These are phyloP conservation scores for Sodiomyces alkalinus DNA, from an alignment of 2,329 filamentous ascomycete species.

Conservation along the genomic window DNA sequence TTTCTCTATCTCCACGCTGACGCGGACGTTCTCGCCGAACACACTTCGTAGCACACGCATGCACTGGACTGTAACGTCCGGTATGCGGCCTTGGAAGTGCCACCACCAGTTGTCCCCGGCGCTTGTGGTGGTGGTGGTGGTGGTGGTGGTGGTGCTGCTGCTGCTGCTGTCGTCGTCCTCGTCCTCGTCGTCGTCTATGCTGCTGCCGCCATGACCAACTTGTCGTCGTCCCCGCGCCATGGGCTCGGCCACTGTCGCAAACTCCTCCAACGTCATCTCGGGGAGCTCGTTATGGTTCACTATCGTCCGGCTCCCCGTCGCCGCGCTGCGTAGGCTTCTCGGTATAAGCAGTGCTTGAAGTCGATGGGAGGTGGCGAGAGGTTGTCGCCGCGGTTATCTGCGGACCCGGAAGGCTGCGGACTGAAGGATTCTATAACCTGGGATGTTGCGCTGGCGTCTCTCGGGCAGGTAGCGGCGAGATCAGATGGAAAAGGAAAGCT, in stretches of 20 bases:
- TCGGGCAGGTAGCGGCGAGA: slow-evolving; percentile 37
- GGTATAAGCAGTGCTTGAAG: slow-evolving; percentile 43
- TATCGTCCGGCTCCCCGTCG: slow-evolving; percentile 48
- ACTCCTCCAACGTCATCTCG: slow-evolving; percentile 52
- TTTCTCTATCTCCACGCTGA: slow-evolving; percentile 64
- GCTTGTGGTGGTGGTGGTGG: too few relatives aligned
- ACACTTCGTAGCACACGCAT: slow-evolving; percentile 35
- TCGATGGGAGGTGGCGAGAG: too few relatives aligned
- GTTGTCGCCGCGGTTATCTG: too few relatives aligned
- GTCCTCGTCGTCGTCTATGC: not conserved
- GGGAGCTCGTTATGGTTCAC: slow-evolving; percentile 54
- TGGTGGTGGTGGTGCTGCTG: too few relatives aligned
- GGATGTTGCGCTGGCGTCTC: slow-evolving; percentile 31
- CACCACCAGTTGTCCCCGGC: slow-evolving; percentile 51
- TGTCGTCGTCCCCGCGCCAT: slow-evolving; percentile 13
- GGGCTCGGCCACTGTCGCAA: slow-evolving; percentile 25
- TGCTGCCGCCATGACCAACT: too few relatives aligned
- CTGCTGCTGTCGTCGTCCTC: not conserved
- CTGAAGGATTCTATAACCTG: slow-evolving; percentile 41
- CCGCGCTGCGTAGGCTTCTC: slow-evolving; percentile 41
- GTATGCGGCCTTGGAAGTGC: slow-evolving; percentile 54
- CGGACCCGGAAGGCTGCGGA: slow-evolving; percentile 5
- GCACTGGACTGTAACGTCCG: slow-evolving; percentile 42
- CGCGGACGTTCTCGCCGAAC: slow-evolving; percentile 8
- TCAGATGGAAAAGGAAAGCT: slow-evolving; percentile 21